Evolutionary conservation across 768 basidiomycete species (phyloP).

Genomic region (Clavaria fumosa): DNA sequence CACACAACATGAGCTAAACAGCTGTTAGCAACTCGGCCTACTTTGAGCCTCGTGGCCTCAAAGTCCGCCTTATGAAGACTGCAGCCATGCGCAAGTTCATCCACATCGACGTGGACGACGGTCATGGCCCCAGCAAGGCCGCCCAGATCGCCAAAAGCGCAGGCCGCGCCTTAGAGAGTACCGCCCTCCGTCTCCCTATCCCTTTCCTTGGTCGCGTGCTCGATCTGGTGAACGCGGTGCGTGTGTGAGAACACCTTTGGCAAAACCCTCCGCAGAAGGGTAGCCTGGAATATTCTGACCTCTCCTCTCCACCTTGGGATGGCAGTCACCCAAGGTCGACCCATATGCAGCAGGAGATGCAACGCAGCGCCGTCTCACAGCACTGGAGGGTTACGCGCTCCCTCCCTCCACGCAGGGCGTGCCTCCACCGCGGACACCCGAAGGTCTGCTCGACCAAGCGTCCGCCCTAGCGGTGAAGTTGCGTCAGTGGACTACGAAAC

Average conservation of each 20-base stretch:
- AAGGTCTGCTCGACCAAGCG: conserved; percentile 14
- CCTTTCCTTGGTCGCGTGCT: conserved; percentile 2
- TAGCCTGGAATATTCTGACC: no score
- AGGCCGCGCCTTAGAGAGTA: not conserved
- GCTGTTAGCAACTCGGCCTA: conserved; percentile 9
- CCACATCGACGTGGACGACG: conserved; percentile 11
- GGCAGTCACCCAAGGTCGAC: not conserved
- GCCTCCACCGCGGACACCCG: conserved; percentile 12
- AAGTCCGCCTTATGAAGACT: conserved; percentile 14
- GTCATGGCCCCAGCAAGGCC: conserved; percentile 6
- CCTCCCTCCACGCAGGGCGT: conserved; percentile 11
- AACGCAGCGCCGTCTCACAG: conserved; percentile 11
- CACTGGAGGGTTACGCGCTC: conserved; percentile 12
- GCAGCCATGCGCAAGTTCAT: conserved; percentile 13
- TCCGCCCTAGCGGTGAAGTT: conserved; percentile 12
- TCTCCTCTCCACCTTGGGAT: not conserved
- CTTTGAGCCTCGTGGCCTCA: conserved; percentile 15
- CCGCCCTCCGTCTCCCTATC: not conserved
- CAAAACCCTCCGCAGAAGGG: no score
- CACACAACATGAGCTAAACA: not conserved
- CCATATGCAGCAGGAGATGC: conserved; percentile 3
- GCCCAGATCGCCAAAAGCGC: conserved; percentile 6
- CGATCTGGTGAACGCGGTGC: not conserved
- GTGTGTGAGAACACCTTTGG: not conserved
- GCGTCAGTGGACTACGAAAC: conserved; percentile 9